Evolutionary conservation across 2,329 filamentous ascomycete species (phyloP).

Genomic region (Paecilomyces niveus): DNA sequence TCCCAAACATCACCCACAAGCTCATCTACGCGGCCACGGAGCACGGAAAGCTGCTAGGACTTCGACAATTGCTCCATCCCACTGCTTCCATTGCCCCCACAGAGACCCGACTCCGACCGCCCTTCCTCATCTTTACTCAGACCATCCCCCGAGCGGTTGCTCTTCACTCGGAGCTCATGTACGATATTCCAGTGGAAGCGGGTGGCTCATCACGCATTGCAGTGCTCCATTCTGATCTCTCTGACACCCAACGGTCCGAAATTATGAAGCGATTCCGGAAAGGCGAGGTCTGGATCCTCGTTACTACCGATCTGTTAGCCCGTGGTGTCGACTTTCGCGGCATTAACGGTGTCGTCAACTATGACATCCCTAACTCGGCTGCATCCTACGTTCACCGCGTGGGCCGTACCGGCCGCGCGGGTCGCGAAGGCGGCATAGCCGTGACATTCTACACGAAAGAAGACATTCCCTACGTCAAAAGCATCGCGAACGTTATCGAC

Average conservation of each 20-base stretch:
- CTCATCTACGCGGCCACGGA: conserved; percentile 89
- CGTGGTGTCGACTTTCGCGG: conserved; percentile 92
- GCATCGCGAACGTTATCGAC: conserved; percentile 86
- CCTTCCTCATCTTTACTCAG: conserved; percentile 93
- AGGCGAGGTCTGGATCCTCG: conserved; percentile 91
- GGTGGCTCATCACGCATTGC: conserved; percentile 79
- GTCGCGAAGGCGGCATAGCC: conserved; percentile 77
- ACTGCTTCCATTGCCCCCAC: conserved; percentile 46
- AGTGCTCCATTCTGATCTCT: conserved; percentile 80
- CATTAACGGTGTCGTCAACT: conserved; percentile 94
- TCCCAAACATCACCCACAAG: conserved; percentile 85
- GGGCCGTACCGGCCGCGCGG: conserved; percentile 82
- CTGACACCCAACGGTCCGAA: conserved; percentile 63
- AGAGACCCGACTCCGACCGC: conserved; percentile 60
- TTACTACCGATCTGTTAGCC: conserved; percentile 89
- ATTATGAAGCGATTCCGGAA: conserved; percentile 87
- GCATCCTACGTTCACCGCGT: conserved; percentile 91
- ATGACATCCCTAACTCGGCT: conserved; percentile 87
- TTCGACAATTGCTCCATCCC: conserved; percentile 83
- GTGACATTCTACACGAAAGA: conserved; percentile 95
- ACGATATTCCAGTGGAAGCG: conserved; percentile 85
- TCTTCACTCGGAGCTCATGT: conserved; percentile 81
- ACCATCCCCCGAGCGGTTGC: conserved; percentile 87
- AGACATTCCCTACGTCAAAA: conserved; percentile 83
- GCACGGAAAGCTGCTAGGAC: conserved; percentile 82